These are phyloP conservation scores for Claviceps sp. DNA, from an alignment of 2,329 filamentous ascomycete genomes.

Conservation along the genomic window DNA sequence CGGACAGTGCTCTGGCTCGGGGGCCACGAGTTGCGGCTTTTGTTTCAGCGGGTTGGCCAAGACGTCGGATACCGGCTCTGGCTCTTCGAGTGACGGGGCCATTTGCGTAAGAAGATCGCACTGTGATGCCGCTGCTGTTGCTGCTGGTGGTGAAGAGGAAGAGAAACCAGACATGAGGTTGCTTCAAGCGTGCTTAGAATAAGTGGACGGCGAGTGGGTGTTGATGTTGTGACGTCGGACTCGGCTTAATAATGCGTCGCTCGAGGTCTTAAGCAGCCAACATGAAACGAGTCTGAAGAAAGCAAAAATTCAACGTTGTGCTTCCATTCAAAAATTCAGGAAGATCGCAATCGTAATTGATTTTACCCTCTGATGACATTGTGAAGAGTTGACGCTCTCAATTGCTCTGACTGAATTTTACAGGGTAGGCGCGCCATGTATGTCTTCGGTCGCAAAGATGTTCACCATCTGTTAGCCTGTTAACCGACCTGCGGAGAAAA, in stretches of 20 bases:
- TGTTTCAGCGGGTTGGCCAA: slow-evolving; percentile 63
- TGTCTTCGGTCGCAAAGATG: no score
- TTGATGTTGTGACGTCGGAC: background rate
- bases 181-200: background rate
- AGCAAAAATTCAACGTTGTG: no score
- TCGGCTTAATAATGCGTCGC: slow-evolving; percentile 2
- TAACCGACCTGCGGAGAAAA: background rate
- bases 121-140: background rate
- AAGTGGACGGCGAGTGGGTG: background rate
- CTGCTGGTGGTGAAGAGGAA: background rate
- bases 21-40: slow-evolving; percentile 76
- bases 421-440: background rate
- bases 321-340: no score
- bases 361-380: no score
- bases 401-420: background rate
- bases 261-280: no score
- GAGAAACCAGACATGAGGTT: background rate
- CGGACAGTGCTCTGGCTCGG: slow-evolving; percentile 93
- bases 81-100: slow-evolving; percentile 70
- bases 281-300: background rate
- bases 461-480: no score
- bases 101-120: slow-evolving; percentile 28
- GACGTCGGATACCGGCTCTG: slow-evolving; percentile 52
- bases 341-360: no score
- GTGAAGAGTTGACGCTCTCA: no score